These are phyloP conservation scores for Metschnikowia aberdeeniae DNA, from an alignment of 805 yeast genomes.

Conservation along the genomic window DNA sequence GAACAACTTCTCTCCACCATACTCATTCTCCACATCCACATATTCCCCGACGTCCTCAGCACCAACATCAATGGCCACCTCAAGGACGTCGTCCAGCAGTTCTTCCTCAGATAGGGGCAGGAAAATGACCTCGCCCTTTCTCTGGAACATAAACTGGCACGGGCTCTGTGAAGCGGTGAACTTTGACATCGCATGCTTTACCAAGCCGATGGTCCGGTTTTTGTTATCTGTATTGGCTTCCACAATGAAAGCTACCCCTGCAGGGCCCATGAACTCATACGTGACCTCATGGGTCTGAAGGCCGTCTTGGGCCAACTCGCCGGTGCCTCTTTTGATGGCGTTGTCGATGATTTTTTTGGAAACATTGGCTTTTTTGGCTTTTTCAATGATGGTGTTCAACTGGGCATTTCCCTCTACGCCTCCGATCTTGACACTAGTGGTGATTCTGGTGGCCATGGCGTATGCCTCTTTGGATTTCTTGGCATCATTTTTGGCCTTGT, in stretches of 20 bases:
- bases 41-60: conserved; percentile 72
- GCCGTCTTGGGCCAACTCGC: conserved; percentile 49
- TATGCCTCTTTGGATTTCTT: conserved; percentile 65
- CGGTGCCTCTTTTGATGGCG: conserved; percentile 83
- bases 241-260: conserved; percentile 80
- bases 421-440: conserved; percentile 69
- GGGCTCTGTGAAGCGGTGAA: conserved; percentile 71
- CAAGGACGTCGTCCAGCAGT: conserved; percentile 65
- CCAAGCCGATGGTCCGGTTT: conserved; percentile 70
- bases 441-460: conserved; percentile 67
- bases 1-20: conserved; percentile 29
- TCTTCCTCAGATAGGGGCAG: conserved; percentile 34
- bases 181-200: conserved; percentile 71
- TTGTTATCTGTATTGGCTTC: conserved; percentile 90
- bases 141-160: conserved; percentile 70
- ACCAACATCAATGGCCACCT: conserved; percentile 69
- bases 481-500: conserved; percentile 89
- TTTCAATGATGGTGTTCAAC: conserved; percentile 71
- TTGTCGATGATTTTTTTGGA: conserved; percentile 81
- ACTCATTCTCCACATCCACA: conserved; percentile 39
- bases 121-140: conserved; percentile 67
- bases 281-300: conserved; percentile 42
- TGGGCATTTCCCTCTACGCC: conserved; percentile 61
- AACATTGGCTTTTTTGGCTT: conserved; percentile 71
- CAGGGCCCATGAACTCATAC: conserved; percentile 92